Conservation (phyloP, 2,329 filamentous ascomycete genomes). For the Sporothrix curviconia region DNA sequence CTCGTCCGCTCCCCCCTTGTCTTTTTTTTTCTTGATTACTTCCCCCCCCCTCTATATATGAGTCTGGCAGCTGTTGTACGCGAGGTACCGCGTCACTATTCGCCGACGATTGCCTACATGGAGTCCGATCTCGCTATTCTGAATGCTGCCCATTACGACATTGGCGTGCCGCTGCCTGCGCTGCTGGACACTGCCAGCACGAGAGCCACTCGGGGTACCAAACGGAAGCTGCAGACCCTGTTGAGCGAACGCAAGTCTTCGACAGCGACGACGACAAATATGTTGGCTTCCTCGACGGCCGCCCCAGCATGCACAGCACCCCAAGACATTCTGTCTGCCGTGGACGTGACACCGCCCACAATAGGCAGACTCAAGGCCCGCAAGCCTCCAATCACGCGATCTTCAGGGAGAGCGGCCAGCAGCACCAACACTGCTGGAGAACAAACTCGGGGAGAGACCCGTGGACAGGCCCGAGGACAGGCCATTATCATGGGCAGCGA, state of each 20-base stretch:
- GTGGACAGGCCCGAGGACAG: no score
- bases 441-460: no score
- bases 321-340: neutral
- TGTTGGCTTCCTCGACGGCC: neutral
- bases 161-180: constrained; percentile 23
- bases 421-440: neutral
- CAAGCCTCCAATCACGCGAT: neutral
- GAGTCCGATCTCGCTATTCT: constrained; percentile 37
- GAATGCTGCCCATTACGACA: constrained; percentile 40
- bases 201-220: neutral
- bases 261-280: neutral
- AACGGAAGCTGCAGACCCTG: neutral
- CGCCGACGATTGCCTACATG: constrained; percentile 23
- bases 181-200: no score
- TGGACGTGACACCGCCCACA: neutral
- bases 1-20: no score
- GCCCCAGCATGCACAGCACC: neutral
- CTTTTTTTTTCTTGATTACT: no score
- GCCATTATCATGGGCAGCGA: no score
- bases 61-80: no score
- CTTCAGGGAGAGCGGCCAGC: constrained; percentile 9
- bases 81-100: no score
- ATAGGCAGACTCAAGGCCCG: neutral
- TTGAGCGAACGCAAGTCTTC: neutral
- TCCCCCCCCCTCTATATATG: no score